phyloP scores from a whole-genome alignment of 192 early-diverging fungal genomes.

The Coemansia sp. region DNA sequence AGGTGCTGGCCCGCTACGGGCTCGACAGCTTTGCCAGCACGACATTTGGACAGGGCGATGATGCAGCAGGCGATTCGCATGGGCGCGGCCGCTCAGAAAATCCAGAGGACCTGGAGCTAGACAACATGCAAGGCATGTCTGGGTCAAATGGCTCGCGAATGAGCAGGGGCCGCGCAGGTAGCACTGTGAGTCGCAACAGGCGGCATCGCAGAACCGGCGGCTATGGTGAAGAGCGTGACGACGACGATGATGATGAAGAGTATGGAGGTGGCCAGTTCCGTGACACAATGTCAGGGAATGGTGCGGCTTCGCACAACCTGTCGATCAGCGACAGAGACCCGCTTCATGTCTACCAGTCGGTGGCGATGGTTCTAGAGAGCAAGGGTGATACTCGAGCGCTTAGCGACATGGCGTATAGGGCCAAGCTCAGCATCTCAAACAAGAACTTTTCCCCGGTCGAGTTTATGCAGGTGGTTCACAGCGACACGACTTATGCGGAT shows the following conservation, averaged over 20 bases:
- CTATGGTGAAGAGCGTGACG: constrained; percentile 14
- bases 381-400: constrained; percentile 24
- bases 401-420: constrained; percentile 44
- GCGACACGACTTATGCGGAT: constrained; percentile 79
- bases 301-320: constrained; percentile 13
- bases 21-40: constrained; percentile 40
- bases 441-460: constrained; percentile 62
- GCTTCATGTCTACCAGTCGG: constrained; percentile 41
- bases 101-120: constrained; percentile 14
- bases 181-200: constrained; percentile 4
- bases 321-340: constrained; percentile 50
- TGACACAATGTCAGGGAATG: constrained; percentile 10
- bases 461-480: constrained; percentile 82
- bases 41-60: constrained; percentile 20
- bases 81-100: constrained; percentile 10
- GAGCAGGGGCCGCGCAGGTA: constrained; percentile 10
- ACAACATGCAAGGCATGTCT: constrained; percentile 12
- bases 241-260: constrained; percentile 10
- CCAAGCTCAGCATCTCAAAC: constrained; percentile 49
- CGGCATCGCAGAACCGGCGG: constrained; percentile 5
- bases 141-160: constrained; percentile 11
- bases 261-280: constrained; percentile 3
- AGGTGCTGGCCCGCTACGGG: constrained; percentile 45
- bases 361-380: constrained; percentile 35
- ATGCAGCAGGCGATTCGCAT: constrained; percentile 1